Evolutionary conservation across 257 asterid species (phyloP).

Genomic region (Solanum sitiens): DNA sequence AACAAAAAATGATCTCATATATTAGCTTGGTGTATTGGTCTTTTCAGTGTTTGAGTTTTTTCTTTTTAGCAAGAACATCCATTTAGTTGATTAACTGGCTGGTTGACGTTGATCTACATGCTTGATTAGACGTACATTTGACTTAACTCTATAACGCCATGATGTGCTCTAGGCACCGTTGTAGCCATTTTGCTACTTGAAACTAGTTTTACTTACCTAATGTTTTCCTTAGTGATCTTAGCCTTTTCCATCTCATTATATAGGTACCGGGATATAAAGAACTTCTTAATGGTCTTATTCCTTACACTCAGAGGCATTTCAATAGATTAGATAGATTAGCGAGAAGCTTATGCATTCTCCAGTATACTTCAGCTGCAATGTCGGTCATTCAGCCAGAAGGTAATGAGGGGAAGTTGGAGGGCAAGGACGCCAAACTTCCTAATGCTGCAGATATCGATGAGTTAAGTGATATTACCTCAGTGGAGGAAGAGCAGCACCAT

Average conservation of each 20-base stretch:
- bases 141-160: not conserved
- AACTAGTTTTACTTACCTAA: not conserved
- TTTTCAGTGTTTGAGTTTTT: not conserved
- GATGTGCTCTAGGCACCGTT: not conserved
- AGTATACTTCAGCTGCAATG: conserved; percentile 67
- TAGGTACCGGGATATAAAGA: conserved; percentile 68
- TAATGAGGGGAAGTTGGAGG: conserved; percentile 9
- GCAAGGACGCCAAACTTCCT: conserved; percentile 8
- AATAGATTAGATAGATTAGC: conserved; percentile 59
- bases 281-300: conserved; percentile 72
- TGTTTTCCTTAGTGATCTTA: not conserved
- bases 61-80: not conserved
- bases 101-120: not conserved
- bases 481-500: conserved; percentile 9
- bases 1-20: not conserved
- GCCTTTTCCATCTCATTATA: not conserved
- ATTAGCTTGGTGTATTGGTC: not conserved
- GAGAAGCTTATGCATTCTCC: conserved; percentile 70
- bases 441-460: conserved; percentile 11
- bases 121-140: not conserved
- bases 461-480: not conserved
- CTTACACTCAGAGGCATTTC: conserved; percentile 82
- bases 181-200: not conserved
- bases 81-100: not conserved
- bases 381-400: conserved; percentile 67